phyloP scores from a whole-genome alignment of 345 rosid species.

The Camelina laxa region DNA sequence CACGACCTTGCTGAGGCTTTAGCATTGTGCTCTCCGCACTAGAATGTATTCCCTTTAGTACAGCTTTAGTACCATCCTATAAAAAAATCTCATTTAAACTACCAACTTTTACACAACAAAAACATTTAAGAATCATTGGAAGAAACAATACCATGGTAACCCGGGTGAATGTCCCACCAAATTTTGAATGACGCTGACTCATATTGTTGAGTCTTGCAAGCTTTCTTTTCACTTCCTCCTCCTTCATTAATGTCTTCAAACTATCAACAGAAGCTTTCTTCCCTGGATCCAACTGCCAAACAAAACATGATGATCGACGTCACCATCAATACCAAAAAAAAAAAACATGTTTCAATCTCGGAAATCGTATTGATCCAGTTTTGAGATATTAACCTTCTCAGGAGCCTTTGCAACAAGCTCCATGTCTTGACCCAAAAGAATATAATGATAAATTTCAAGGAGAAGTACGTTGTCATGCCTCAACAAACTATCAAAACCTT shows the following conservation, averaged over 20 bases:
- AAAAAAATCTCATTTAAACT: constrained; percentile 22
- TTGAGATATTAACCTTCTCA: constrained; percentile 54
- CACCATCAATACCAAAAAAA: constrained; percentile 8
- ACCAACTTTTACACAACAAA: background rate
- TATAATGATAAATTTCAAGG: constrained; percentile 74
- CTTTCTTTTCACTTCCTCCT: constrained; percentile 69
- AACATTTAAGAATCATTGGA: constrained; percentile 17
- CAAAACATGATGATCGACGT: constrained; percentile 10
- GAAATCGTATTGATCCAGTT: constrained; percentile 20
- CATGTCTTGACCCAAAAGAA: constrained; percentile 78
- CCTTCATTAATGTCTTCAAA: constrained; percentile 78
- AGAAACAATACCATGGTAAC: constrained; percentile 67
- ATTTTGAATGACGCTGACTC: constrained; percentile 69
- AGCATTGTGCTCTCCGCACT: constrained; percentile 45
- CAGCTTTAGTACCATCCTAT: constrained; percentile 88
- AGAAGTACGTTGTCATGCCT: constrained; percentile 85
- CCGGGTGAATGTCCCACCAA: constrained; percentile 87
- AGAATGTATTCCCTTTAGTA: constrained; percentile 67
- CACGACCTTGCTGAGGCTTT: constrained; percentile 55
- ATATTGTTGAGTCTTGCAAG: constrained; percentile 54
- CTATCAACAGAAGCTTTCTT: constrained; percentile 55
- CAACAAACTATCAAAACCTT: constrained; percentile 57
- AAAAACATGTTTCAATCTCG: background rate
- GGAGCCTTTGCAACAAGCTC: constrained; percentile 65
- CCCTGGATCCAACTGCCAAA: constrained; percentile 54